Evolutionary conservation across 1,139 yeast genomes (phyloP).

Genomic region (Scheffersomyces segobiensis): DNA sequence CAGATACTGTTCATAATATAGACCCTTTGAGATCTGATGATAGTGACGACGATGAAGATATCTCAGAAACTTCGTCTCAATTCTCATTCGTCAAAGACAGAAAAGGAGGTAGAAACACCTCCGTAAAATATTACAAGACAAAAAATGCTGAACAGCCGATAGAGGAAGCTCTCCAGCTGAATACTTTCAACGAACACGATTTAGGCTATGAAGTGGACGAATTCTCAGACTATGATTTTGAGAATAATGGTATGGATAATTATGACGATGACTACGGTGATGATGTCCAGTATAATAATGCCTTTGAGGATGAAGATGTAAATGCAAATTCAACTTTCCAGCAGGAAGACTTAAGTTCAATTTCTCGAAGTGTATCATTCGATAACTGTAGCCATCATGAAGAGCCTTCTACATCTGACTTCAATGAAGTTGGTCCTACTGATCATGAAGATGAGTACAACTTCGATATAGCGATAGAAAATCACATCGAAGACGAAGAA

Average conservation of each 20-base stretch:
- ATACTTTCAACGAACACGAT: conserved; percentile 29
- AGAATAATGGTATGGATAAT: conserved; percentile 46
- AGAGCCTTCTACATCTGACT: neutral
- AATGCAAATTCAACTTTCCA: neutral
- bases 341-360: neutral
- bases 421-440: conserved; percentile 22
- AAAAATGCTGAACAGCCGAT: conserved; percentile 19
- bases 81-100: conserved; percentile 61
- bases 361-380: neutral
- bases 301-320: conserved; percentile 18
- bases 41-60: conserved; percentile 19
- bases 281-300: conserved; percentile 28
- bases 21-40: conserved; percentile 13
- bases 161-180: conserved; percentile 11
- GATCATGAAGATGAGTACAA: conserved; percentile 7
- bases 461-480: neutral
- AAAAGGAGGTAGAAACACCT: conserved; percentile 59
- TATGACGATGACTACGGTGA: conserved; percentile 50
- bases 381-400: neutral
- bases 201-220: conserved; percentile 38
- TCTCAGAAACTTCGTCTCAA: conserved; percentile 41
- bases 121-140: conserved; percentile 60
- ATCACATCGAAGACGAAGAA: neutral
- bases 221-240: conserved; percentile 42
- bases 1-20: conserved; percentile 7